These are phyloP conservation scores for Crithidia acanthocephali DNA, from an alignment of 208 protist species.

Conservation along the genomic window DNA sequence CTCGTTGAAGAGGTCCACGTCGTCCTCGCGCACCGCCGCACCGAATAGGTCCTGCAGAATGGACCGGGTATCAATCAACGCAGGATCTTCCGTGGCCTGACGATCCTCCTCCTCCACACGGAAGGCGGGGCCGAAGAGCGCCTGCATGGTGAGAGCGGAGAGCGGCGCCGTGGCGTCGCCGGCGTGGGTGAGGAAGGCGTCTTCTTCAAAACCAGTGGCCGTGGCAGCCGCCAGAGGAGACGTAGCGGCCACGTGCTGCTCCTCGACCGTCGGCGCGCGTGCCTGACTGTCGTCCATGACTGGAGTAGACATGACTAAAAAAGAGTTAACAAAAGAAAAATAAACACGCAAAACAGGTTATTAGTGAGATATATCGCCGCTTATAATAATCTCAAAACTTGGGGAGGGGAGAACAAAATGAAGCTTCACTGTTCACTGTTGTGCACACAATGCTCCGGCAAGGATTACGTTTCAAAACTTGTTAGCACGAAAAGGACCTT, in stretches of 20 bases:
- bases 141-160: constrained; percentile 37
- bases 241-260: background rate
- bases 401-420: too few relatives aligned
- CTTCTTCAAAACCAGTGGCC: constrained; percentile 27
- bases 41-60: constrained; percentile 69
- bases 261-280: background rate
- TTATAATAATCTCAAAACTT: too few relatives aligned
- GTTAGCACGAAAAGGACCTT: too few relatives aligned
- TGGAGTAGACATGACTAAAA: background rate
- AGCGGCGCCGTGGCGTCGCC: background rate
- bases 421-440: too few relatives aligned
- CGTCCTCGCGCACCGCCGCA: constrained; percentile 41
- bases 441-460: too few relatives aligned
- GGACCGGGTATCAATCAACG: constrained; percentile 61
- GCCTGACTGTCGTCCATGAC: background rate
- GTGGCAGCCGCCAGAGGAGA: constrained; percentile 19
- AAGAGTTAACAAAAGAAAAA: too few relatives aligned
- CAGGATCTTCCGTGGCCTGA: constrained; percentile 44
- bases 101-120: constrained; percentile 30
- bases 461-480: too few relatives aligned
- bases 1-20: constrained; percentile 43
- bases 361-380: too few relatives aligned
- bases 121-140: constrained; percentile 75
- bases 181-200: background rate
- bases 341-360: too few relatives aligned